A percentile compares a stretch with the other conserved stretches of the same genome.
phyloP scores from a whole-genome alignment of 23 red algal species.

The Chondrus crispus region DNA sequence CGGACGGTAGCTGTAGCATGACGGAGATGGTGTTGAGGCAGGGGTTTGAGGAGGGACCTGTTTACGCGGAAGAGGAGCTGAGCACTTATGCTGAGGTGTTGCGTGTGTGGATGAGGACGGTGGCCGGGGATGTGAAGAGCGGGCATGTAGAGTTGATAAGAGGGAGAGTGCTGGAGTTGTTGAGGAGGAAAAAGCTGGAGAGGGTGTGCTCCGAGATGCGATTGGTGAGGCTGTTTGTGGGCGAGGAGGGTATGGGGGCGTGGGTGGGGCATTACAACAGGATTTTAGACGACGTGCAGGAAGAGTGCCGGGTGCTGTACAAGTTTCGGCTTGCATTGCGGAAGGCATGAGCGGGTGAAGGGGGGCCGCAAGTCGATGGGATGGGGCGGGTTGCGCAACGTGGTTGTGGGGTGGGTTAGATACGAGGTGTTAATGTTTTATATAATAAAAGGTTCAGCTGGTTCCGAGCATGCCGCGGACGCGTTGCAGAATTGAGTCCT shows the following conservation, averaged over 20 bases:
- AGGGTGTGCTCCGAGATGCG: slow-evolving; percentile 12
- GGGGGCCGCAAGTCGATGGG: neutral
- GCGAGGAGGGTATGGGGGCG: neutral
- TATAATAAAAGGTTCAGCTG: neutral
- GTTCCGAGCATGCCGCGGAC: slow-evolving; percentile 90
- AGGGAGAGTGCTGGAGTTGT: slow-evolving; percentile 29
- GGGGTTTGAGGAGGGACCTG: neutral
- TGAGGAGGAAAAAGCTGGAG: slow-evolving; percentile 35
- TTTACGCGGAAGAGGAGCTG: slow-evolving; percentile 32
- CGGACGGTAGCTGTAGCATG: neutral
- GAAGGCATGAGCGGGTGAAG: neutral
- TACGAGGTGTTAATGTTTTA: neutral
- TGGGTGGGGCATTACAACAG: neutral
- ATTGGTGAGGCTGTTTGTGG: slow-evolving; percentile 21
- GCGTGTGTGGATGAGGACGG: slow-evolving; percentile 17
- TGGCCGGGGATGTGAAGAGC: slow-evolving; percentile 23
- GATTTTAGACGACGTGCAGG: neutral
- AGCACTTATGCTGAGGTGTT: slow-evolving; percentile 7
- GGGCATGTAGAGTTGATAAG: slow-evolving; percentile 60
- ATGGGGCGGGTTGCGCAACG: neutral
- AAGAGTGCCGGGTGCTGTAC: neutral
- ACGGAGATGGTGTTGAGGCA: neutral
- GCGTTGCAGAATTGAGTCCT: slow-evolving; percentile 93
- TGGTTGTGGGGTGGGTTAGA: neutral
- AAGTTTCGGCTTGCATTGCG: neutral